These are phyloP conservation scores for Podospora tetraspora DNA, from an alignment of 495 filamentous ascomycete species.

Conservation along the genomic window DNA sequence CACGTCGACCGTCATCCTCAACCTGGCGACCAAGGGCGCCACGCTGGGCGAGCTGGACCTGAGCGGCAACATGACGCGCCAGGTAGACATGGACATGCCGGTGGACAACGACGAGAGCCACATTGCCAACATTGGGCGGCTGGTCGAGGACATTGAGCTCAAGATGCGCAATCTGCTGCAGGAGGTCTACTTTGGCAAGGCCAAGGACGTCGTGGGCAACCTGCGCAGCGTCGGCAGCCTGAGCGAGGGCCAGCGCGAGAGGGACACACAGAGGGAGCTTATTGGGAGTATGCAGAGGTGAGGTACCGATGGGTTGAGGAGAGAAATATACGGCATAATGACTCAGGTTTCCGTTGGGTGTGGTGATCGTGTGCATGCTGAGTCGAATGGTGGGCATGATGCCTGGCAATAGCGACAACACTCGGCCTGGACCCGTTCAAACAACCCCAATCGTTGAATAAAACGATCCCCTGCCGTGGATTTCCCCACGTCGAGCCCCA, in stretches of 20 bases:
- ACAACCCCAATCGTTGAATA: background rate
- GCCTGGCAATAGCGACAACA: background rate
- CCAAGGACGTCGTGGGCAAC: slow-evolving; percentile 98
- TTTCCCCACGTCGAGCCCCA: background rate
- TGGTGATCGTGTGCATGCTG: background rate
- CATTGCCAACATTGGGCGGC: slow-evolving; percentile 87
- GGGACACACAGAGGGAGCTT: slow-evolving; percentile 84
- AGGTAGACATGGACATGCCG: slow-evolving; percentile 84
- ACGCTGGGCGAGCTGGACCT: slow-evolving; percentile 86
- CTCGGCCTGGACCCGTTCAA: background rate
- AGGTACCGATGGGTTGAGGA: background rate
- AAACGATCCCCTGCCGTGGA: background rate
- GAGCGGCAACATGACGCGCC: slow-evolving; percentile 94
- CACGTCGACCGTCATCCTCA: slow-evolving; percentile 92
- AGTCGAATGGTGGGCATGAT: background rate
- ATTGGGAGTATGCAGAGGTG: slow-evolving; percentile 63
- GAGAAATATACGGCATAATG: slow-evolving; percentile 2
- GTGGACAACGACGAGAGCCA: slow-evolving; percentile 89
- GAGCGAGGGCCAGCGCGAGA: slow-evolving; percentile 79
- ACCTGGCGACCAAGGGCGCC: slow-evolving; percentile 65
- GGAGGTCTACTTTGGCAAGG: slow-evolving; percentile 99
- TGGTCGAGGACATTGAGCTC: slow-evolving; percentile 99
- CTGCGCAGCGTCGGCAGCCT: slow-evolving; percentile 83
- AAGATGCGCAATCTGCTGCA: slow-evolving; percentile 99
- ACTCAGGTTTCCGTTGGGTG: background rate